These are phyloP conservation scores for Lecanoromycetidae sp. DNA, from an alignment of 2,329 filamentous ascomycete genomes.

Conservation along the genomic window DNA sequence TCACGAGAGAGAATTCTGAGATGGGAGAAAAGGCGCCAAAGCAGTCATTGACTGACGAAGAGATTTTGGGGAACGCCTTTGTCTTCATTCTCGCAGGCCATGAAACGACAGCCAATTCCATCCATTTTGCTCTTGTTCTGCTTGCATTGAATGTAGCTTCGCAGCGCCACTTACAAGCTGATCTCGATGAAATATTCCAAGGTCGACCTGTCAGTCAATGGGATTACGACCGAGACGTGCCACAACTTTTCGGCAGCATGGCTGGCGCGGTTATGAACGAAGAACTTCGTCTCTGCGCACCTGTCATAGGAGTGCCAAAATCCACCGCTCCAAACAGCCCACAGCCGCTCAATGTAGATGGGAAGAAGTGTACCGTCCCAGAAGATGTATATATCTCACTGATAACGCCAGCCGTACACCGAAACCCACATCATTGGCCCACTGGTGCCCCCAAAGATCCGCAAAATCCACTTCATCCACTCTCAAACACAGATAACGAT, in stretches of 20 bases:
- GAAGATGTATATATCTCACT: slow-evolving; percentile 45
- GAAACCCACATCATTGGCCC: slow-evolving; percentile 65
- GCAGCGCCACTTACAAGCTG: slow-evolving; percentile 55
- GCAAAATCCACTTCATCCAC: slow-evolving; percentile 25
- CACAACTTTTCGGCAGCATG: slow-evolving; percentile 55
- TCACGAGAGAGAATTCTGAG: slow-evolving; percentile 40
- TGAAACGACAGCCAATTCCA: slow-evolving; percentile 25
- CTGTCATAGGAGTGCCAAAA: slow-evolving; percentile 63
- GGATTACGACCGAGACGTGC: slow-evolving; percentile 58
- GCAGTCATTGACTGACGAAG: slow-evolving; percentile 19
- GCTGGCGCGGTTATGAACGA: slow-evolving; percentile 67
- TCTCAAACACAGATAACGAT: slow-evolving; percentile 37
- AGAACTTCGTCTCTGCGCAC: slow-evolving; percentile 59
- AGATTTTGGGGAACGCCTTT: slow-evolving; percentile 25
- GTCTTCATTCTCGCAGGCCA: slow-evolving; percentile 26
- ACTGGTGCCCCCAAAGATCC: slow-evolving; percentile 30
- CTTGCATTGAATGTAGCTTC: slow-evolving; percentile 43
- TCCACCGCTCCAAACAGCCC: slow-evolving; percentile 35
- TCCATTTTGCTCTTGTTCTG: slow-evolving; percentile 22
- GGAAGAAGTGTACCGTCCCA: slow-evolving; percentile 47
- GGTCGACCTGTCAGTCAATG: slow-evolving; percentile 48
- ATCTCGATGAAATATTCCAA: slow-evolving; percentile 55
- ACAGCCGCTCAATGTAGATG: slow-evolving; percentile 47
- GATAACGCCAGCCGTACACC: slow-evolving; percentile 44
- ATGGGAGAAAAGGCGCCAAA: slow-evolving; percentile 36